phyloP scores from a whole-genome alignment of 2,329 filamentous ascomycete genomes.

The Fusarium ramigenum region DNA sequence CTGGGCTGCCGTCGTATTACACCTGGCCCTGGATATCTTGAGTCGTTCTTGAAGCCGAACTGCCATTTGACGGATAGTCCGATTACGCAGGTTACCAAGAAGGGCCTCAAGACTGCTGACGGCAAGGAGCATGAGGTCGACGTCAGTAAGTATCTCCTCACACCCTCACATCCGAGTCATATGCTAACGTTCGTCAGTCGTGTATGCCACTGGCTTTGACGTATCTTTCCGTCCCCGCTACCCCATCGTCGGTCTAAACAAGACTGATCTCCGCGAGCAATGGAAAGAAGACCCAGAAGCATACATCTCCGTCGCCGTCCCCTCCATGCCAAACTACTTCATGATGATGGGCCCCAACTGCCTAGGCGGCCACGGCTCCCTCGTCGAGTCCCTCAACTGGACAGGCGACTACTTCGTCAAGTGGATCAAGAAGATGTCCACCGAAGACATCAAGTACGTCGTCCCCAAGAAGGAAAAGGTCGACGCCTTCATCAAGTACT shows the following conservation, averaged over 20 bases:
- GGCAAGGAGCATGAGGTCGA: conserved; percentile 35
- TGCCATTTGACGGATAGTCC: conserved; percentile 34
- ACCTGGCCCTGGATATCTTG: conserved; percentile 33
- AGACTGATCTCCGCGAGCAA: conserved; percentile 58
- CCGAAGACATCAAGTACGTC: conserved; percentile 36
- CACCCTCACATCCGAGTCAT: accelerated
- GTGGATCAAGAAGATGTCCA: conserved; percentile 38
- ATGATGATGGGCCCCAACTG: conserved; percentile 42
- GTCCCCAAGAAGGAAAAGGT: conserved; percentile 36
- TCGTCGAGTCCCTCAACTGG: conserved; percentile 39
- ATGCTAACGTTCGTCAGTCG: conserved; percentile 42
- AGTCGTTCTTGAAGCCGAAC: conserved; percentile 33
- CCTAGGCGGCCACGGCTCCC: conserved; percentile 34
- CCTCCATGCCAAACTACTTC: conserved; percentile 46
- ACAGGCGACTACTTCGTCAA: conserved; percentile 40
- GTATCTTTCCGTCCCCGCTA: conserved; percentile 62
- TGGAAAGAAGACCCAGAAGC: conserved; percentile 56
- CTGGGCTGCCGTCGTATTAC: conserved; percentile 34
- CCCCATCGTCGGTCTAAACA: conserved; percentile 58
- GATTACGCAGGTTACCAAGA: conserved; percentile 33
- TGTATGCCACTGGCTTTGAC: conserved; percentile 67
- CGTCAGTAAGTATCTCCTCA: conserved; percentile 22
- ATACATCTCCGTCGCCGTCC: conserved; percentile 44
- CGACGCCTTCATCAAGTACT: conserved; percentile 36
- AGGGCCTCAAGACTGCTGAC: conserved; percentile 30